Conservation (phyloP, 2,329 filamentous ascomycete genomes). For the Coniochaeta sp. region DNA sequence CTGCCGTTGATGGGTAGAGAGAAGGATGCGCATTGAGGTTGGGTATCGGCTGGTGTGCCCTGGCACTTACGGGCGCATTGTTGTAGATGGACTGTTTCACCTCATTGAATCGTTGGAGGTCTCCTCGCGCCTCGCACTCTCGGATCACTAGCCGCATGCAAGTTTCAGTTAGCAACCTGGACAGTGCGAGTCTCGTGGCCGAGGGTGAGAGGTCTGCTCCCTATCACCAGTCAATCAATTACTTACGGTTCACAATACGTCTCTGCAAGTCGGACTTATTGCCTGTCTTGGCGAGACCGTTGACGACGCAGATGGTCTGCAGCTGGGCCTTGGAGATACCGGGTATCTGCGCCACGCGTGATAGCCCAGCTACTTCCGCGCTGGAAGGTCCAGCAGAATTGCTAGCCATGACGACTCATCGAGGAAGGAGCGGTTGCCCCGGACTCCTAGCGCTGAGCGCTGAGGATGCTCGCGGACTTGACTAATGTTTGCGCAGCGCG, state of each 20-base stretch:
- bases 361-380: conserved; percentile 36
- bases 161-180: background rate
- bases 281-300: conserved; percentile 70
- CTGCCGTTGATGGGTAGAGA: background rate
- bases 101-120: conserved; percentile 33
- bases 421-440: background rate
- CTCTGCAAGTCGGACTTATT: conserved; percentile 77
- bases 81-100: conserved; percentile 33
- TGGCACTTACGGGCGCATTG: background rate
- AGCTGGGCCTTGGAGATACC: conserved; percentile 56
- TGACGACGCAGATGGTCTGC: conserved; percentile 66
- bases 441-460: background rate
- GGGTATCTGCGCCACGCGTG: conserved; percentile 34
- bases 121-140: conserved; percentile 26
- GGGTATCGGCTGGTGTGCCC: conserved; percentile 8
- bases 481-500: background rate
- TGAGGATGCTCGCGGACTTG: background rate
- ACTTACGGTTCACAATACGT: conserved; percentile 73
- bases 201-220: background rate
- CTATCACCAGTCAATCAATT: conserved; percentile 18
- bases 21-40: background rate
- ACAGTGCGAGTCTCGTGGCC: background rate
- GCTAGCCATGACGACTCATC: background rate
- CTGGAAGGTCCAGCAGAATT: conserved; percentile 5
- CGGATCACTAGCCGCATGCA: conserved; percentile 29